Percentiles rank a stretch among this genome's conserved stretches.
Evolutionary conservation across 306 rosid species (phyloP).

Genomic region (Canavalia gladiata): DNA sequence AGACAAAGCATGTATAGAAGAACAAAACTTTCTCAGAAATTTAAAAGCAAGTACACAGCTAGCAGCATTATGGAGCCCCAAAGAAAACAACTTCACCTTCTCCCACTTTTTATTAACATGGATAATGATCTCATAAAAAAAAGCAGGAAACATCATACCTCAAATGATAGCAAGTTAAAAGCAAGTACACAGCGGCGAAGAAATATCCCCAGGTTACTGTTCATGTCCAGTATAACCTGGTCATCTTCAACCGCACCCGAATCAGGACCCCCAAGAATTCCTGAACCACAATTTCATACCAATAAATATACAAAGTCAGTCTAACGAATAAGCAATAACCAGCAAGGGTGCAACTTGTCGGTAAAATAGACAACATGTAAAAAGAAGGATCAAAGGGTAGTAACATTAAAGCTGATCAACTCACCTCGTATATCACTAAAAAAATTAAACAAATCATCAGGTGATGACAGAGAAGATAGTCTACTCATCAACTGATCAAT

Average conservation of each 20-base stretch:
- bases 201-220: constrained; percentile 83
- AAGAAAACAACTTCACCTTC: constrained; percentile 33
- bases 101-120: constrained; percentile 12
- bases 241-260: constrained; percentile 82
- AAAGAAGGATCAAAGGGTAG: background rate
- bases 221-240: constrained; percentile 83
- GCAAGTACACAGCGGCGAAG: constrained; percentile 89
- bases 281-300: constrained; percentile 53
- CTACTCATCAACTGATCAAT: constrained; percentile 71
- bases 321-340: constrained; percentile 5
- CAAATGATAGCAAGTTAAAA: constrained; percentile 86
- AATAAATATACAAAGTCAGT: background rate
- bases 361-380: background rate
- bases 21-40: background rate
- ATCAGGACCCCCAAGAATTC: constrained; percentile 82
- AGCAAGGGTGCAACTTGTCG: background rate
- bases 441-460: constrained; percentile 93
- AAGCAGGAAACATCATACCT: constrained; percentile 57
- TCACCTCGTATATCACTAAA: constrained; percentile 82
- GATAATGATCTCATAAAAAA: constrained; percentile 4
- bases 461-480: constrained; percentile 75
- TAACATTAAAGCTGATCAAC: constrained; percentile 37
- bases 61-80: background rate
- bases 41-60: background rate
- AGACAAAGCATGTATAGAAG: background rate